phyloP scores from a whole-genome alignment of 2,329 filamentous ascomycete genomes.

The Endoconidiophora laricicola region DNA sequence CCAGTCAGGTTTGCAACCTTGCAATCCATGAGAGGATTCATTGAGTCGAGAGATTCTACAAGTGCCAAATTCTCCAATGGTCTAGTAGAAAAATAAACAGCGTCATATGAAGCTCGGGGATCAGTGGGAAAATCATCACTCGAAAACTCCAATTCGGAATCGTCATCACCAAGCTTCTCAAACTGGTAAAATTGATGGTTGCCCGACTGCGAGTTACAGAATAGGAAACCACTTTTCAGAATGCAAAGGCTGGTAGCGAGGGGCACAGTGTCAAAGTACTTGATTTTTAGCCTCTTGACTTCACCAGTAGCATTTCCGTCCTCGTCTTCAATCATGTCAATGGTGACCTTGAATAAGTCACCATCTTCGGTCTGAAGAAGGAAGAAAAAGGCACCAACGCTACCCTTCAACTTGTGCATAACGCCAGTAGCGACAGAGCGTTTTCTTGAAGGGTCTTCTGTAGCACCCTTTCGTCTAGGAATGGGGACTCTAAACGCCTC shows the following conservation, averaged over 20 bases:
- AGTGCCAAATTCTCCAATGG: slow-evolving; percentile 66
- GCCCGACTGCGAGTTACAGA: slow-evolving; percentile 79
- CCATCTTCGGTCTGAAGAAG: slow-evolving; percentile 91
- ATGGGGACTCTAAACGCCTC: slow-evolving; percentile 79
- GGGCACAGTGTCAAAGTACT: slow-evolving; percentile 95
- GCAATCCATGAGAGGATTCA: slow-evolving; percentile 84
- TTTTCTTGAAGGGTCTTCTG: slow-evolving; percentile 84
- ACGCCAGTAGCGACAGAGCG: slow-evolving; percentile 75
- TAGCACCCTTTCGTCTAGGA: slow-evolving; percentile 68
- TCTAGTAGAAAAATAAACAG: slow-evolving; percentile 73
- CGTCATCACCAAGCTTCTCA: slow-evolving; percentile 89
- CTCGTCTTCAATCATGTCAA: slow-evolving; percentile 76
- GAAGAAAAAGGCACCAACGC: slow-evolving; percentile 83
- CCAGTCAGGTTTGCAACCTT: slow-evolving; percentile 81
- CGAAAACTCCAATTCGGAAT: slow-evolving; percentile 70
- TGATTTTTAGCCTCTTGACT: slow-evolving; percentile 73
- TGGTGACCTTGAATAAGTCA: slow-evolving; percentile 92
- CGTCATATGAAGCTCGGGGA: slow-evolving; percentile 51
- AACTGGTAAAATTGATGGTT: slow-evolving; percentile 95
- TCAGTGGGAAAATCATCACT: slow-evolving; percentile 74
- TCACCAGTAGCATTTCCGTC: slow-evolving; percentile 64
- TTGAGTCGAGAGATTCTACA: slow-evolving; percentile 69
- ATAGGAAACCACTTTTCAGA: slow-evolving; percentile 88
- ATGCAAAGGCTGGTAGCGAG: slow-evolving; percentile 78
- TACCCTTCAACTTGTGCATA: slow-evolving; percentile 88